Evolutionary conservation across 208 protist genomes (phyloP).

Genomic region (Wallacemonas sp.): DNA sequence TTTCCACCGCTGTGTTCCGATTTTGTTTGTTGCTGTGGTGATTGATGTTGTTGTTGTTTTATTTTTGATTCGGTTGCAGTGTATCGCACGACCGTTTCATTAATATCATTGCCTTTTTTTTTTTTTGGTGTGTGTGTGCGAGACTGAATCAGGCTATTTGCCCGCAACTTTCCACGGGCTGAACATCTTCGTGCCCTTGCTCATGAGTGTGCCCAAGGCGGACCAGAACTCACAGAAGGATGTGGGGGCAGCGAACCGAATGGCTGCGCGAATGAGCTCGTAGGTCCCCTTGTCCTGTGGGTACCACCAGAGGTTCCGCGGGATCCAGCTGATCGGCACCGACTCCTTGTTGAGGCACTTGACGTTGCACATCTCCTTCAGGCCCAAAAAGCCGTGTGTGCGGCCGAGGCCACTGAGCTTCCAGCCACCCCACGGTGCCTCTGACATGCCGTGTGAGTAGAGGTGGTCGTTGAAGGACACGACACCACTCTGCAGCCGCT

Average conservation of each 20-base stretch:
- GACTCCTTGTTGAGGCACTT: conserved; percentile 79
- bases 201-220: conserved; percentile 31
- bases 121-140: no score
- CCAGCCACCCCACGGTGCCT: conserved; percentile 88
- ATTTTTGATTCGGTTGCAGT: no score
- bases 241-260: conserved; percentile 38
- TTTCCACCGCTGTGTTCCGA: no score
- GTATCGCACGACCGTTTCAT: no score
- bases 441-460: conserved; percentile 62
- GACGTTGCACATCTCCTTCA: conserved; percentile 85
- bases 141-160: no score
- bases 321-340: conserved; percentile 29
- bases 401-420: conserved; percentile 88
- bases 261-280: conserved; percentile 28
- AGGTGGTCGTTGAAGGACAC: conserved; percentile 87
- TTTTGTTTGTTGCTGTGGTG: no score
- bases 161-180: conserved; percentile 45
- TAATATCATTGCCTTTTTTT: no score
- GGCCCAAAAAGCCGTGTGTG: conserved; percentile 76
- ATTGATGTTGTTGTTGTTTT: no score
- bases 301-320: conserved; percentile 84
- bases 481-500: conserved; percentile 71
- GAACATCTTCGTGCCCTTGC: conserved; percentile 55
- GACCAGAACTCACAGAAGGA: conserved; percentile 29
- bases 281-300: conserved; percentile 49